Evolutionary conservation across 108 stramenopile species (phyloP).

Genomic region (Pseudonitzschia delicatissima): DNA sequence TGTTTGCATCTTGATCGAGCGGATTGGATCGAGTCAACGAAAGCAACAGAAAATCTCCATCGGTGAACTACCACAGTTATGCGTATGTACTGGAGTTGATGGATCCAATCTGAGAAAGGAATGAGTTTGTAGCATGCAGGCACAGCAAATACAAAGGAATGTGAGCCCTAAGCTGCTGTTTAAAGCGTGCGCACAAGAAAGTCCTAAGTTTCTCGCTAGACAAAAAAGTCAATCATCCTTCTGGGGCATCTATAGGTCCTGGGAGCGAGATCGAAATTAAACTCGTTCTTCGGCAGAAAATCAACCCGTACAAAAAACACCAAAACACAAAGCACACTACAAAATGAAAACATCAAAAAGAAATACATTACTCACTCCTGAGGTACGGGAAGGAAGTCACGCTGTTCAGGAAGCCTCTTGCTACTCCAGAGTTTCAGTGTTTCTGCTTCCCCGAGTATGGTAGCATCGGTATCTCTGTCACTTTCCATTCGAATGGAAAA

Average conservation of each 20-base stretch:
- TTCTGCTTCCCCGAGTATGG: too few species aligned
- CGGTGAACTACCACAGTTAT: neutral
- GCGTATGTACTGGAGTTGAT: neutral
- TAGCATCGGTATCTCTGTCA: too few species aligned
- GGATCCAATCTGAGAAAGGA: neutral
- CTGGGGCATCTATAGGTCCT: constrained; percentile 7
- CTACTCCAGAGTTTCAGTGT: too few species aligned
- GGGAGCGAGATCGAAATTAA: neutral
- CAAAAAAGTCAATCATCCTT: neutral
- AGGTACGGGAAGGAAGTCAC: too few species aligned
- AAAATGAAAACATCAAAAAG: too few species aligned
- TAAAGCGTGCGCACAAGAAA: constrained; percentile 5
- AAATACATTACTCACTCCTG: too few species aligned
- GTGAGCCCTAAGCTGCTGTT: neutral
- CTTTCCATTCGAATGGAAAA: too few species aligned
- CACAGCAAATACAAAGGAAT: constrained; percentile 9
- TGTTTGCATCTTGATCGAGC: neutral
- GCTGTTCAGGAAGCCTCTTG: too few species aligned
- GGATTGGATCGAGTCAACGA: neutral
- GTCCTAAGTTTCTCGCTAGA: constrained; percentile 7
- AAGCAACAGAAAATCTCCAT: neutral
- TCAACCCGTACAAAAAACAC: too few species aligned
- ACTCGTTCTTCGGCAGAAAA: constrained; percentile 7
- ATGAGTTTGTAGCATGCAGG: neutral
- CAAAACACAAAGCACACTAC: too few species aligned